Evolutionary conservation across 768 basidiomycete genomes (phyloP).

Genomic region (Termitomyces sp.): DNA sequence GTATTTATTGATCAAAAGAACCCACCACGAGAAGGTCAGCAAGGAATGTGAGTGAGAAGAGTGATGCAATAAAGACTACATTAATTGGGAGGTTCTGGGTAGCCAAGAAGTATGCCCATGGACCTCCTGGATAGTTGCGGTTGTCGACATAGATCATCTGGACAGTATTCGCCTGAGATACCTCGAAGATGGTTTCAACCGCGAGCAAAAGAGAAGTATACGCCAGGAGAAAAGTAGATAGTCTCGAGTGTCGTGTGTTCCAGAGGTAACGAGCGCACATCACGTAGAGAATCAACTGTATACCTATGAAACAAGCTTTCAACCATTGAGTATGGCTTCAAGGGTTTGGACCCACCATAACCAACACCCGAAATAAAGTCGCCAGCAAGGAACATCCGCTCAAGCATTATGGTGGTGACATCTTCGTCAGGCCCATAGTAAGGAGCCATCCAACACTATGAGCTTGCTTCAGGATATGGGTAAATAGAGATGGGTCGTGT

Average conservation of each 20-base stretch:
- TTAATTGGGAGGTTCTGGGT: conserved; percentile 33
- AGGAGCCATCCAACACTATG: conserved; percentile 10
- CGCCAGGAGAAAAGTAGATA: conserved; percentile 24
- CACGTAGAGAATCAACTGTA: conserved; percentile 26
- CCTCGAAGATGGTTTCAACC: conserved; percentile 29
- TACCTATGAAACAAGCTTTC: conserved; percentile 14
- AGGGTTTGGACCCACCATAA: conserved; percentile 20
- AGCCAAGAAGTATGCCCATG: conserved; percentile 33
- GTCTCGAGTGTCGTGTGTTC: conserved; percentile 21
- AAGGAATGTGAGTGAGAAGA: conserved; percentile 34
- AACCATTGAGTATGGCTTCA: not conserved
- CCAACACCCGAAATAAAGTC: conserved; percentile 31
- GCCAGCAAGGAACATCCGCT: conserved; percentile 34
- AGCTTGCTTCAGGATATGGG: not conserved
- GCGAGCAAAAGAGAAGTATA: conserved; percentile 28
- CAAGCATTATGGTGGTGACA: conserved; percentile 22
- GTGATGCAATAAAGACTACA: conserved; percentile 32
- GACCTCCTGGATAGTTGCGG: conserved; percentile 29
- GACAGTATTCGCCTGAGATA: conserved; percentile 31
- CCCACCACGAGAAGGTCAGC: conserved; percentile 40
- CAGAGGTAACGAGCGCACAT: conserved; percentile 29
- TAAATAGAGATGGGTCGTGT: not conserved
- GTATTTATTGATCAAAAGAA: not conserved
- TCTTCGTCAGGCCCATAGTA: conserved; percentile 28
- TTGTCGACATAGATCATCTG: conserved; percentile 33